phyloP scores from a whole-genome alignment of 2,329 filamentous ascomycete species.

The Phialemoniopsis sp. region DNA sequence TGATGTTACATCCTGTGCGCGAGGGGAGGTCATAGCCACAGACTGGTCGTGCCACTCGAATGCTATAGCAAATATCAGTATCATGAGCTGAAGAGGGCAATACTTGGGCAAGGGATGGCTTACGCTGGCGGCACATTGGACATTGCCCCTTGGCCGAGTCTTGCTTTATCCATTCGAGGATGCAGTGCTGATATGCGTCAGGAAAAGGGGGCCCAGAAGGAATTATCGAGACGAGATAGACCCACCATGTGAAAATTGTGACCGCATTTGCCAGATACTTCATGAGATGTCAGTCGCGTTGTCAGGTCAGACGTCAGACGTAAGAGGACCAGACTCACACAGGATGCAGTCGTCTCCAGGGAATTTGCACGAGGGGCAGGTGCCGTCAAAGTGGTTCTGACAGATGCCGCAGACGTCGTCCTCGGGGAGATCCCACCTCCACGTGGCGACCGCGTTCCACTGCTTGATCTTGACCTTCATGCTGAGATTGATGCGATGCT shows the following conservation, averaged over 20 bases:
- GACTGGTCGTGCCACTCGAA: slow-evolving; percentile 25
- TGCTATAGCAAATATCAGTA: slow-evolving; percentile 10
- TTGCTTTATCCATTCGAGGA: slow-evolving; percentile 92
- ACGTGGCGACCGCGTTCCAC: slow-evolving; percentile 93
- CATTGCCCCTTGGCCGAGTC: slow-evolving; percentile 91
- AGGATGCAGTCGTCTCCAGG: slow-evolving; percentile 94
- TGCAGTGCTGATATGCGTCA: slow-evolving; percentile 69
- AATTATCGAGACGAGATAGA: background rate
- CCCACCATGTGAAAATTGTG: slow-evolving; percentile 95
- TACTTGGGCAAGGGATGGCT: background rate
- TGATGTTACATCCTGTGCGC: slow-evolving; percentile 2
- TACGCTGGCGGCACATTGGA: slow-evolving; percentile 96
- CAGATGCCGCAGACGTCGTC: slow-evolving; percentile 99
- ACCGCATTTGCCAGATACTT: slow-evolving; percentile 93
- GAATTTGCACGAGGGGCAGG: slow-evolving; percentile 96
- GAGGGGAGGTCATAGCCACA: slow-evolving; percentile 9
- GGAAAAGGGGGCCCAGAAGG: too few relatives aligned
- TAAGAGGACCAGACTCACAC: slow-evolving; percentile 57
- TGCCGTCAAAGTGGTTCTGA: slow-evolving; percentile 95
- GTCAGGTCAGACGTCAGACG: too few relatives aligned
- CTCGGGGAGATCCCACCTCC: slow-evolving; percentile 96
- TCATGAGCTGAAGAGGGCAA: too few relatives aligned
- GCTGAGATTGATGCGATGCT: too few relatives aligned
- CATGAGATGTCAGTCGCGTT: too few relatives aligned
- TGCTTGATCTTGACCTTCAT: slow-evolving; percentile 97